Percentiles rank a stretch among this genome's conserved stretches.
These are phyloP conservation scores for Aspergillus uvarum DNA, from an alignment of 2,329 filamentous ascomycete species.

Conservation along the genomic window DNA sequence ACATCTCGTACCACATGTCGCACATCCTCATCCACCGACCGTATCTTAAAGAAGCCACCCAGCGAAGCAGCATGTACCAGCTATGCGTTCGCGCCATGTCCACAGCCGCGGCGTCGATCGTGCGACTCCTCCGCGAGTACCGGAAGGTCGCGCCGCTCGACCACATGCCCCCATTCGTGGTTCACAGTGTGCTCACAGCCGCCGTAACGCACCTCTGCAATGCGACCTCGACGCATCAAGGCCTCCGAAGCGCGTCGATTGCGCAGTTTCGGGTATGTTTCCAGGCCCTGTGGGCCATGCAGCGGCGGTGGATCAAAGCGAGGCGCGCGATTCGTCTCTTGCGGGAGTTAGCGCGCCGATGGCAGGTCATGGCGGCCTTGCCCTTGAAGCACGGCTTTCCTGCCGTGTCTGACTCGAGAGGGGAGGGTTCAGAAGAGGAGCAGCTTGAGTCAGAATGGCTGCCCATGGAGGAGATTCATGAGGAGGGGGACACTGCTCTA, in stretches of 20 bases:
- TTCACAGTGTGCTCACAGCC: background rate
- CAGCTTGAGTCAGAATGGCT: too few species aligned
- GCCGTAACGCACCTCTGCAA: background rate
- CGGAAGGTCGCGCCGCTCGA: background rate
- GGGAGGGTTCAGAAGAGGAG: too few species aligned
- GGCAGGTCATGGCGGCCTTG: background rate
- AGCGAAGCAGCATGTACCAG: background rate
- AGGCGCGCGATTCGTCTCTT: background rate
- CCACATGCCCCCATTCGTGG: background rate
- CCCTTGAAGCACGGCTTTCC: background rate
- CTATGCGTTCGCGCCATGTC: background rate
- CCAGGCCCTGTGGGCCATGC: background rate
- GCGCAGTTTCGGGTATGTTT: background rate
- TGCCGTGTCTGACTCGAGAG: too few species aligned
- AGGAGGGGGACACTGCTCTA: too few species aligned
- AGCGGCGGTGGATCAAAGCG: background rate
- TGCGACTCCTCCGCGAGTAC: background rate
- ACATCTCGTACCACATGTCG: slow-evolving; percentile 5
- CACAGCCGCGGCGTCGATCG: background rate
- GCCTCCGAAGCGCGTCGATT: background rate
- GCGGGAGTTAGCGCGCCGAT: background rate
- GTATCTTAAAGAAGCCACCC: background rate
- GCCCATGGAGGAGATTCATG: too few species aligned
- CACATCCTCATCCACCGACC: slow-evolving; percentile 2
- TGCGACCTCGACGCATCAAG: background rate